Conservation (phyloP, 179 eudicot genomes). For the Heliamphora ciliata region DNA sequence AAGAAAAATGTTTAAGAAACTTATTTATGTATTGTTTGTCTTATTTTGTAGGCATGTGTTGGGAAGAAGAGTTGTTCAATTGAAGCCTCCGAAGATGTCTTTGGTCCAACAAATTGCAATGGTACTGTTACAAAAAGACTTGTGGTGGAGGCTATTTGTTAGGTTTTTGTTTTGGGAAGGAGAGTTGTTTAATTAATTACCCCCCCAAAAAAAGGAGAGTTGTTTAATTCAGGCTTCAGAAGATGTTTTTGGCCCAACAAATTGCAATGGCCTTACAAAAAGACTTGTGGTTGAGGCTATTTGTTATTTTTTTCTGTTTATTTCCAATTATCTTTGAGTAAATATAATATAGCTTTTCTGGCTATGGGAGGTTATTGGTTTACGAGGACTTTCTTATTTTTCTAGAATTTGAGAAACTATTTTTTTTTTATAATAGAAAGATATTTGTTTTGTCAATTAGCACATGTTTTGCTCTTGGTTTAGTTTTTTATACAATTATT, state of each 20-base stretch:
- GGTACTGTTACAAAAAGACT: slow-evolving; percentile 19
- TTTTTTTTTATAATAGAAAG: no score
- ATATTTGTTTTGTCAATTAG: no score
- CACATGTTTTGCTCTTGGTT: no score
- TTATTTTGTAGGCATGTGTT: slow-evolving; percentile 19
- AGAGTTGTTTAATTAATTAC: no score
- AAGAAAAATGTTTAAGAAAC: not conserved
- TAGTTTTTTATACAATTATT: no score
- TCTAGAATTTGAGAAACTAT: no score
- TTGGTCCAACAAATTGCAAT: slow-evolving; percentile 23
- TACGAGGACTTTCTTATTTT: no score
- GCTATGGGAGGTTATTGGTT: no score
- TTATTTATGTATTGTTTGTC: not conserved
- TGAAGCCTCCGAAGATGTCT: slow-evolving; percentile 21
- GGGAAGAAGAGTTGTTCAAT: slow-evolving; percentile 24
- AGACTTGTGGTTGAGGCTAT: slow-evolving; percentile 30
- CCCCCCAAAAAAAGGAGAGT: slow-evolving; percentile 7
- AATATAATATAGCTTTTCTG: no score
- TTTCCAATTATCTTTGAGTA: no score
- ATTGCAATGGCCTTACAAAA: slow-evolving; percentile 17
- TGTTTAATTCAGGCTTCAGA: slow-evolving; percentile 26
- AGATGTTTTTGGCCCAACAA: slow-evolving; percentile 20
- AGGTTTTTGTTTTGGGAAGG: not conserved
- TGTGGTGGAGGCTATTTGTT: slow-evolving; percentile 31
- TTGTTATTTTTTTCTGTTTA: slow-evolving; percentile 12